phyloP scores from a whole-genome alignment of 2,329 filamentous ascomycete genomes.

The Camillea tinctor region DNA sequence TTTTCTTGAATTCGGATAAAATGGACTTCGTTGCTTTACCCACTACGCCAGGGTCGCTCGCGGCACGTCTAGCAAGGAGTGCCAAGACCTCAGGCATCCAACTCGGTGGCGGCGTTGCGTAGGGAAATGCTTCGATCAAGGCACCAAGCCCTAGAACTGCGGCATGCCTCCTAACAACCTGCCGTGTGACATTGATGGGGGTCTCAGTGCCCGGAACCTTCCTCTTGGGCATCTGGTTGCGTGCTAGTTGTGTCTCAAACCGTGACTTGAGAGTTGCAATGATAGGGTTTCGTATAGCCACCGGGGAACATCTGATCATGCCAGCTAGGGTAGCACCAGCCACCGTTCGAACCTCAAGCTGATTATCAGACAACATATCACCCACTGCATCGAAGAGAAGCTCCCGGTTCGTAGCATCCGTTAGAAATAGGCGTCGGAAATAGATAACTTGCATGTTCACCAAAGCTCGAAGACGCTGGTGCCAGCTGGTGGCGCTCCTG shows the following conservation, averaged over 20 bases:
- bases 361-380: conserved; percentile 86
- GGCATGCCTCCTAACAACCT: conserved; percentile 81
- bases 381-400: conserved; percentile 89
- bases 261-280: conserved; percentile 73
- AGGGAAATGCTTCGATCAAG: conserved; percentile 93
- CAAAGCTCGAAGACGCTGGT: conserved; percentile 88
- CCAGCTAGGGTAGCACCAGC: conserved; percentile 91
- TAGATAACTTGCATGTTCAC: conserved; percentile 99
- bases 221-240: conserved; percentile 84
- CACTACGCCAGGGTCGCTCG: conserved; percentile 85
- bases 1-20: conserved; percentile 98
- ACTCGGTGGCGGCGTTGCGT: conserved; percentile 82
- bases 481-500: conserved; percentile 82
- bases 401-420: conserved; percentile 70
- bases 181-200: conserved; percentile 67
- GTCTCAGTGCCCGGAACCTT: conserved; percentile 66
- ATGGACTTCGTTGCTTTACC: conserved; percentile 95
- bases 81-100: conserved; percentile 96
- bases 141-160: conserved; percentile 89
- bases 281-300: conserved; percentile 72
- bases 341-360: conserved; percentile 90
- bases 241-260: conserved; percentile 74
- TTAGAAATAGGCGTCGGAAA: conserved; percentile 92
- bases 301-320: conserved; percentile 95
- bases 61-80: conserved; percentile 78